Evolutionary conservation across 805 yeast species (phyloP), one percentile per base, ranked within the genome.

Genomic region (Starmerella bombi): DNA sequence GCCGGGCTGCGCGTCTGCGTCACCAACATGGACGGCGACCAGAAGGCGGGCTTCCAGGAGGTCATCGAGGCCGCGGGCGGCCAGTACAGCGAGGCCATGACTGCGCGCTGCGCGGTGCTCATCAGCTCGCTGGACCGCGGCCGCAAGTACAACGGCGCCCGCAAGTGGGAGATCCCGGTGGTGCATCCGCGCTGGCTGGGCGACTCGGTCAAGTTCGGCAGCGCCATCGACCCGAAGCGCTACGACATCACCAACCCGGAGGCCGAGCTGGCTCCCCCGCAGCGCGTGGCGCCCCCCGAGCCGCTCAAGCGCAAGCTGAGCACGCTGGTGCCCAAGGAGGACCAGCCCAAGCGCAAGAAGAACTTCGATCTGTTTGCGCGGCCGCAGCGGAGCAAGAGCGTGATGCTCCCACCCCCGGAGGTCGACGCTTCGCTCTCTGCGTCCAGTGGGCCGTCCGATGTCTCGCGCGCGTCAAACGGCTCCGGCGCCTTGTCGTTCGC

Each of bases 141-240:
- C 29, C 49, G 51, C 15, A 65, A 63, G 39, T 60, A 48, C 34
- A 52, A 48, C 29, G 62, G 49, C 27, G 74, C 75, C 2, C 43
- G 52, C 18, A 55, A 53, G 23, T 61, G 66, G 59, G 53, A 55
- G 15, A 59, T 69, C 14, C 63, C 65, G 2, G 54, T 67, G 2
- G 67, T 69, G 3, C 61, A 61, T 41, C 64, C 66, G 7, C 55
- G 59, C 36, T 71, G 75, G 75, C 37, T 71, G 12, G 25, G 52
- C 3, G 66, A 67, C 42, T 64, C 71, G 36, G 43, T 61, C 3
- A 55, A 52, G 35, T 53, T 70, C 41, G 59, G 61, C n/a, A 69
- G 66, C 1, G 60, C 62, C 14, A 45, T 70, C 31, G 58, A 59
- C 15, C 66, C 57, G 23, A 51, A 52, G n/a, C 57, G 60, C n/a